These are phyloP conservation scores for Tolypocladium tundrense DNA, from an alignment of 2,329 filamentous ascomycete genomes.

Conservation along the genomic window DNA sequence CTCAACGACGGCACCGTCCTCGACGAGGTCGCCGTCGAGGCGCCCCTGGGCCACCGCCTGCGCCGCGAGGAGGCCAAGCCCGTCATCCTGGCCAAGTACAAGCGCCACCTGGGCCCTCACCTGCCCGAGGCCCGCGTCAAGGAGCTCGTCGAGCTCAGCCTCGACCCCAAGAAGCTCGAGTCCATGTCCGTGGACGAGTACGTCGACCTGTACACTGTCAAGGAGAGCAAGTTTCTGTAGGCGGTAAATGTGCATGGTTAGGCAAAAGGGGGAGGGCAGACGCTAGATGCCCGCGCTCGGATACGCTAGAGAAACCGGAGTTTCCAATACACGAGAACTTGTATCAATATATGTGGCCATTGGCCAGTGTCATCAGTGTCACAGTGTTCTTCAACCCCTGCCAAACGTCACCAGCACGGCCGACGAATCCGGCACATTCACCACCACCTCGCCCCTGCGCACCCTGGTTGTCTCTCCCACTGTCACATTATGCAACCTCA, in stretches of 20 bases:
- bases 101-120: constrained; percentile 81
- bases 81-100: constrained; percentile 90
- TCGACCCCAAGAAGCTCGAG: constrained; percentile 67
- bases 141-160: constrained; percentile 70
- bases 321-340: background rate
- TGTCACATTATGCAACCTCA: constrained; percentile 45
- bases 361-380: too few relatives aligned
- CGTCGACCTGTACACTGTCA: constrained; percentile 67
- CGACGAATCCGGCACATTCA: constrained; percentile 32
- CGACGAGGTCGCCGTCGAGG: constrained; percentile 85
- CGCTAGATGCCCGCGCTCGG: background rate
- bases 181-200: constrained; percentile 82
- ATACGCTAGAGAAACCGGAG: background rate
- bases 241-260: background rate
- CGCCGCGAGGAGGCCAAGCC: constrained; percentile 95
- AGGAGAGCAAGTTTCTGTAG: constrained; percentile 49
- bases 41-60: constrained; percentile 84
- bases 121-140: constrained; percentile 68
- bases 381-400: background rate
- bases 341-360: background rate
- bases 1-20: constrained; percentile 89
- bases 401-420: constrained; percentile 26
- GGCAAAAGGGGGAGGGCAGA: background rate
- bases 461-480: constrained; percentile 31
- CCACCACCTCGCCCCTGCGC: constrained; percentile 23